phyloP scores from a whole-genome alignment of 163 green algal genomes.

The Chlamydomonas reinhardtii region DNA sequence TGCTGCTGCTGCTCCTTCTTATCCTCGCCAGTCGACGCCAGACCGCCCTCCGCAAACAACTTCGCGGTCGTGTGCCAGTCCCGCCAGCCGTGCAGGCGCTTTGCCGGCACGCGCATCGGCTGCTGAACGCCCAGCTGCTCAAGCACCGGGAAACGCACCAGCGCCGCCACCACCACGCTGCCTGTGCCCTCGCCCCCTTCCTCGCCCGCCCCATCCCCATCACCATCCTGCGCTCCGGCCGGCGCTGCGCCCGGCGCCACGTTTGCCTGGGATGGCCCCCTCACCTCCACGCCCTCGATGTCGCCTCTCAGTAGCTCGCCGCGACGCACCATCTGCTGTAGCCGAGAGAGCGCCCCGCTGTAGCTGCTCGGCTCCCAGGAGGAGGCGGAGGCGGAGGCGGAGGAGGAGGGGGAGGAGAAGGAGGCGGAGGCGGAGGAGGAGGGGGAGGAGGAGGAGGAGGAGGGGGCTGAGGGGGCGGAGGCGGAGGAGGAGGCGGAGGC shows the following conservation, averaged over 20 bases:
- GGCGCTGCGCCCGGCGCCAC: background rate
- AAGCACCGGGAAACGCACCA: background rate
- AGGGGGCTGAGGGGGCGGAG: no score
- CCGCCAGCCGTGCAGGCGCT: background rate
- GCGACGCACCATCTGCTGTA: background rate
- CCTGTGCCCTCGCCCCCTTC: background rate
- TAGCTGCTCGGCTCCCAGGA: background rate
- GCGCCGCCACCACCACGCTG: background rate
- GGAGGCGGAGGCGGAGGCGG: no score
- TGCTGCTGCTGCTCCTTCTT: background rate
- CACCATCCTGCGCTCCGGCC: background rate
- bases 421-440: background rate
- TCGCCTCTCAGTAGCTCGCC: background rate
- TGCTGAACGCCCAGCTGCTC: constrained; percentile 1
- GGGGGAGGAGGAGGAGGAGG: background rate
- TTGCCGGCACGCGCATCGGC: background rate
- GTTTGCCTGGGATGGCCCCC: background rate
- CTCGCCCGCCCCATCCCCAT: background rate
- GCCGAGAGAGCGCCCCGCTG: background rate
- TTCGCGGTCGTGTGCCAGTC: background rate
- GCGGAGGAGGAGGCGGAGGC: no score
- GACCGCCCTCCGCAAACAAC: background rate
- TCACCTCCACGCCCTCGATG: background rate
- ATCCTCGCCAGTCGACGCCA: background rate
- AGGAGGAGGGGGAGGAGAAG: background rate